Evolutionary conservation across 1,284 basidiomycete species (phyloP), one percentile per base, ranked within the genome.

Genomic region (Ustilago cynodontis): DNA sequence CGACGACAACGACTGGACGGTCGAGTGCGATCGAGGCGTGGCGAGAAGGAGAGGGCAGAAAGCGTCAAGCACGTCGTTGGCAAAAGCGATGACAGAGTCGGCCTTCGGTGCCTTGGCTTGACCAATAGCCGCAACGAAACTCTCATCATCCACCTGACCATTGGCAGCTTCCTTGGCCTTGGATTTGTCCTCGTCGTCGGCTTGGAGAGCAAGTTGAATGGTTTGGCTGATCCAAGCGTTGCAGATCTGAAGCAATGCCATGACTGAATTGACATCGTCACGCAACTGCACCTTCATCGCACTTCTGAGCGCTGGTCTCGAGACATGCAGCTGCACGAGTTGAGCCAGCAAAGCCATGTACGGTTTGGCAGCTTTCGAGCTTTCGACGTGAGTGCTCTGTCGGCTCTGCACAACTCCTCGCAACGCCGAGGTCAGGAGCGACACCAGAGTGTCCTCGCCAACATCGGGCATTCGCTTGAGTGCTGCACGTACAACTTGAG

Each of bases 11-110:
- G 68, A 63, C 20, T 63, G 56, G 39, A 79, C 67, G 31, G 62
- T 55, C 1, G 33, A 55, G 24, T 69, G 68, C 59, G 71, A 63
- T n/a, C 61, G 65, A 37, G 74, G 59, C 8, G 78, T 74, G 1
- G 64, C 59, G 2, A 79, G 57, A 24, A 79, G 54, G 24, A 79
- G 66, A 14, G 78, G 78, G 57, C 77, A 77, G 39, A 77, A 79
- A 2, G 71, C 73, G 37, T 79, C 78, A 26, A 79, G 59, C 52
- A 77, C 68, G 49, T 77, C 74, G 51, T 52, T 79, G 59, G 75
- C 67, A 24, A 79, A 53, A n/a, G 65, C 55, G 52, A 78, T 60
- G 20, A 65, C 57, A 8, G 63, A 49, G 9, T 71, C 60, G 16
- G 66, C 66, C 9, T 66, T 37, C 1, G 71, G 71, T 18, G 43